phyloP scores from a whole-genome alignment of 495 filamentous ascomycete genomes.

The Tuber aestivum region DNA sequence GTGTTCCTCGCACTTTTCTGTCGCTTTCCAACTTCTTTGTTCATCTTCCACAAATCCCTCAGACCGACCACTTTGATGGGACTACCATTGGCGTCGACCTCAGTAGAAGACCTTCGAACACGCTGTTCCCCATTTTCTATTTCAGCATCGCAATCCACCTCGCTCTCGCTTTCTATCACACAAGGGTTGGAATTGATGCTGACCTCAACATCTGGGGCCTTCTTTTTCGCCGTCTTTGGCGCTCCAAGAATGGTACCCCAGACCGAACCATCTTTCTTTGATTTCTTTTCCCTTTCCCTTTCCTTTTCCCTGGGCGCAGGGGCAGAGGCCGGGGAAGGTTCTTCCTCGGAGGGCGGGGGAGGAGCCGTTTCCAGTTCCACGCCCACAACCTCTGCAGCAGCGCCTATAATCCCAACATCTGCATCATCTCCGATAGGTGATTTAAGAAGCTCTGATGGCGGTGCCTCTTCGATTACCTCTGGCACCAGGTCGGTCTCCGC shows the following conservation, averaged over 20 bases:
- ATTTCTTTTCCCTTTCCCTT: slow-evolving; percentile 12
- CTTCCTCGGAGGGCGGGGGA: slow-evolving; percentile 3
- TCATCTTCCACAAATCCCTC: slow-evolving; percentile 41
- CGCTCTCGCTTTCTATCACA: slow-evolving; percentile 10
- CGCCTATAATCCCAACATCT: slow-evolving; percentile 10
- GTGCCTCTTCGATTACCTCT: slow-evolving; percentile 7
- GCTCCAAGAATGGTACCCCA: slow-evolving; percentile 25
- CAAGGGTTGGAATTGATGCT: slow-evolving; percentile 20
- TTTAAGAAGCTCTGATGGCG: background rate
- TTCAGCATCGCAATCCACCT: slow-evolving; percentile 17
- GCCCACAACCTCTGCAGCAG: slow-evolving; percentile 13
- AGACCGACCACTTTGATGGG: slow-evolving; percentile 34
- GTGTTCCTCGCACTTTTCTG: slow-evolving; percentile 22
- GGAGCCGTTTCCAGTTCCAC: slow-evolving; percentile 14
- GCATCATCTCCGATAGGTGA: background rate
- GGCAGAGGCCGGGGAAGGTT: slow-evolving; percentile 9
- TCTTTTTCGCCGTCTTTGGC: slow-evolving; percentile 34
- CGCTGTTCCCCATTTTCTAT: slow-evolving; percentile 21
- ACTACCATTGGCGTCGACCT: slow-evolving; percentile 36
- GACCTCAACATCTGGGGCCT: slow-evolving; percentile 26
- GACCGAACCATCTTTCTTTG: slow-evolving; percentile 32
- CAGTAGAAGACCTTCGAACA: slow-evolving; percentile 31
- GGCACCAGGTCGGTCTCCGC: background rate
- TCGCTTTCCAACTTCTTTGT: slow-evolving; percentile 35
- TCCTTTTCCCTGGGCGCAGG: slow-evolving; percentile 12